Percentiles rank a stretch among this genome's conserved stretches.
phyloP scores from a whole-genome alignment of 176 grass and related monocot species.

The Musa schizocarpa region DNA sequence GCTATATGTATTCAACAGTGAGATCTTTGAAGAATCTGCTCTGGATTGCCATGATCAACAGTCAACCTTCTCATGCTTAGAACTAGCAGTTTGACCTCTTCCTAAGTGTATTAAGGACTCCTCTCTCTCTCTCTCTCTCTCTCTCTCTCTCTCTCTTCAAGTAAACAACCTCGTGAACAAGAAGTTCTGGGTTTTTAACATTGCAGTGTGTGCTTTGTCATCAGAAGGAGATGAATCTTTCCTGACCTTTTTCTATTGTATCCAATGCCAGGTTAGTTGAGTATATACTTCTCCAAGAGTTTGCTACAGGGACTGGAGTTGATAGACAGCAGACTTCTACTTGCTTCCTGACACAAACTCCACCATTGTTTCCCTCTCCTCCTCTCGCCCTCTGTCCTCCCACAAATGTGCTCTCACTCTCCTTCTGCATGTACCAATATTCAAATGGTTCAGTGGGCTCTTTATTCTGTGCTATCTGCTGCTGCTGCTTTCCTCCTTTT shows the following conservation, averaged over 20 bases:
- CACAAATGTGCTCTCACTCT: background rate
- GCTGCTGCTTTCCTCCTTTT: background rate
- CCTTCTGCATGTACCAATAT: background rate
- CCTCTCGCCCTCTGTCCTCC: background rate
- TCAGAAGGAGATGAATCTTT: too few relatives aligned
- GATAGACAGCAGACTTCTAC: background rate
- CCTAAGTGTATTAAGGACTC: too few relatives aligned
- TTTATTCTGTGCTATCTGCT: slow-evolving; percentile 15
- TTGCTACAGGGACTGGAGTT: background rate
- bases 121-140: too few relatives aligned
- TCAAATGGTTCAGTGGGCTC: slow-evolving; percentile 10
- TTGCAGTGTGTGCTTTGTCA: too few relatives aligned
- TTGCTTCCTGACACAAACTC: background rate
- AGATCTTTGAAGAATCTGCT: too few relatives aligned
- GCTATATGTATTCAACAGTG: too few relatives aligned
- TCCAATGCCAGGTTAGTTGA: background rate
- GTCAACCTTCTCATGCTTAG: too few relatives aligned
- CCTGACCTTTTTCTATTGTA: background rate
- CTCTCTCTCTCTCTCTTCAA: too few relatives aligned
- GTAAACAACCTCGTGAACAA: too few relatives aligned
- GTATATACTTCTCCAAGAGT: background rate
- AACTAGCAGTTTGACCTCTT: too few relatives aligned
- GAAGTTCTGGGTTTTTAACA: too few relatives aligned
- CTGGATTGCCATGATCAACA: too few relatives aligned
- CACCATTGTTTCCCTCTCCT: background rate